phyloP scores from a whole-genome alignment of 805 yeast genomes.

The Torulaspora microellipsoides region DNA sequence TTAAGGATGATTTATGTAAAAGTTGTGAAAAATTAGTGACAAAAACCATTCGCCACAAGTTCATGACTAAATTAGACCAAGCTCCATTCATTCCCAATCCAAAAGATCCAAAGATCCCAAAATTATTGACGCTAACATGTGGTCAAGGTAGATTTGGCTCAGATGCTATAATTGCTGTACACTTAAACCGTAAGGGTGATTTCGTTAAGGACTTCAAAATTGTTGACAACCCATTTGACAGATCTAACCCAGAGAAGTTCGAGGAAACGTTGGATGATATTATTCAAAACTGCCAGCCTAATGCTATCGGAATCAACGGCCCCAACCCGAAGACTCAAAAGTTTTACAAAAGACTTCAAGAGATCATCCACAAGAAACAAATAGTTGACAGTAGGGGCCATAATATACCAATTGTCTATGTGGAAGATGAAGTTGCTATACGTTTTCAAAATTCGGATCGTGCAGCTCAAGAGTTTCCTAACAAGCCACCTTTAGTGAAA shows the following conservation, averaged over 20 bases:
- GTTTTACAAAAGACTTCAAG: constrained; percentile 51
- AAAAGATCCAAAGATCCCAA: constrained; percentile 78
- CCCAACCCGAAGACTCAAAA: constrained; percentile 68
- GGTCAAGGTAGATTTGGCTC: constrained; percentile 79
- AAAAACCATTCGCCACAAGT: constrained; percentile 62
- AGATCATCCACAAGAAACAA: constrained; percentile 52
- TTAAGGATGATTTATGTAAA: constrained; percentile 76
- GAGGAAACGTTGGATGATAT: constrained; percentile 55
- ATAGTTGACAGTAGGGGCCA: constrained; percentile 54
- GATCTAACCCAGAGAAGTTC: constrained; percentile 53
- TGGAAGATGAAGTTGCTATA: constrained; percentile 89
- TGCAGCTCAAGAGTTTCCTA: constrained; percentile 76
- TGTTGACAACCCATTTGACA: constrained; percentile 58
- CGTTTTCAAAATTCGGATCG: constrained; percentile 75
- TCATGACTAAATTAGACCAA: constrained; percentile 74
- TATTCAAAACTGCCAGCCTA: constrained; percentile 68
- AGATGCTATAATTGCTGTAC: constrained; percentile 82
- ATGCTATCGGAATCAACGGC: constrained; percentile 87
- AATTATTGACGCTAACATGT: constrained; percentile 73
- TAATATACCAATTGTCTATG: constrained; percentile 68
- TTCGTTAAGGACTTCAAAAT: constrained; percentile 74
- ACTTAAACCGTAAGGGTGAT: constrained; percentile 75
- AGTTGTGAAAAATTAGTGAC: constrained; percentile 70
- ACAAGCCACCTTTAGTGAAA: constrained; percentile 70
- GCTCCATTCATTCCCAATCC: constrained; percentile 88